phyloP scores from a whole-genome alignment of 148 eudicot species.

The Arctostaphylos glauca region DNA sequence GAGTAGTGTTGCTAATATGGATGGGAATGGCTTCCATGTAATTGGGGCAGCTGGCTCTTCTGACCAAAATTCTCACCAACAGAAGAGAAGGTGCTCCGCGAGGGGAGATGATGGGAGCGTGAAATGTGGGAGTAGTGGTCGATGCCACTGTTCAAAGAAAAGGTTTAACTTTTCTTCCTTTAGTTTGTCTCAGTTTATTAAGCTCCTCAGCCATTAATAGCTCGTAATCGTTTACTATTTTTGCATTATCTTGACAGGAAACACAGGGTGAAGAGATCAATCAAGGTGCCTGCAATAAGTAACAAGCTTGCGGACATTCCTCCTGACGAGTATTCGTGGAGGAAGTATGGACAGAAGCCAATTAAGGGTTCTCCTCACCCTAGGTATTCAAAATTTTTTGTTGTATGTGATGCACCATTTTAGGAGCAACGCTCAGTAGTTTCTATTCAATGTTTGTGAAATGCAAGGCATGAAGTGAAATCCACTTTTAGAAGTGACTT shows the following conservation, averaged over 20 bases:
- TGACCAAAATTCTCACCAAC: slow-evolving; percentile 55
- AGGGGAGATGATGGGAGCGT: slow-evolving; percentile 67
- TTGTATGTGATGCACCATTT: neutral
- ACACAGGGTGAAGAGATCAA: slow-evolving; percentile 75
- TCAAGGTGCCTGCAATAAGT: slow-evolving; percentile 87
- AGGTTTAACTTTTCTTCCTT: slow-evolving; percentile 38
- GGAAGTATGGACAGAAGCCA: slow-evolving; percentile 62
- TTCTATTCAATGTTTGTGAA: neutral
- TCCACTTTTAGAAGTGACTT: neutral
- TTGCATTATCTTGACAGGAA: slow-evolving; percentile 50
- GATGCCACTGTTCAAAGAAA: slow-evolving; percentile 93
- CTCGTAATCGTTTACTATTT: neutral
- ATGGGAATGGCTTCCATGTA: slow-evolving; percentile 56
- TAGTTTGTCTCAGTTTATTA: neutral
- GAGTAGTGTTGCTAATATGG: slow-evolving; percentile 62
- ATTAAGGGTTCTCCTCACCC: slow-evolving; percentile 61
- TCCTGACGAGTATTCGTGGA: slow-evolving; percentile 73
- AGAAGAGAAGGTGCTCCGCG: slow-evolving; percentile 54
- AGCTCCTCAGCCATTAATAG: slow-evolving; percentile 1
- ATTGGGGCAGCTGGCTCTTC: slow-evolving; percentile 48
- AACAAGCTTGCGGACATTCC: slow-evolving; percentile 91
- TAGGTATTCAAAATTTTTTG: slow-evolving; percentile 29
- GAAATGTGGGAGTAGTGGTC: slow-evolving; percentile 68
- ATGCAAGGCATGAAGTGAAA: neutral
- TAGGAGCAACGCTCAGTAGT: neutral